phyloP scores from a whole-genome alignment of 176 grass and related monocot genomes.

The Avena eriantha region DNA sequence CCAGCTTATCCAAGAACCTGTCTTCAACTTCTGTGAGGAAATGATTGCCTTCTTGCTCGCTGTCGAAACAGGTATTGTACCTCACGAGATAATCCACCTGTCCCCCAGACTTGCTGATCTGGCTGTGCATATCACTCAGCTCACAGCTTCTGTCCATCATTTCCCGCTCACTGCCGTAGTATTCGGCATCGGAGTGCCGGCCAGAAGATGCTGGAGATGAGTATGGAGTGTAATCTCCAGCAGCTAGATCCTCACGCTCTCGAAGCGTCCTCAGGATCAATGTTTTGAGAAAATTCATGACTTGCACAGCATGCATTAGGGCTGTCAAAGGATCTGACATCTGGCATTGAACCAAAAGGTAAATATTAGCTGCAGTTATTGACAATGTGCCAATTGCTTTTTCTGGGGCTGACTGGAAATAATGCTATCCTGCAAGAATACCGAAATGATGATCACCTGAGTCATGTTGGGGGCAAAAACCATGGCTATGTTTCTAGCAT shows the following conservation, averaged over 20 bases:
- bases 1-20: constrained; percentile 65
- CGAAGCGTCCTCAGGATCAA: constrained; percentile 81
- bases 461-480: constrained; percentile 98
- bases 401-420: background rate
- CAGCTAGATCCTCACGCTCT: constrained; percentile 69
- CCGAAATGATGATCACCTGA: constrained; percentile 55
- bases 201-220: constrained; percentile 65
- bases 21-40: constrained; percentile 58
- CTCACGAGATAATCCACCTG: constrained; percentile 53
- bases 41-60: constrained; percentile 53
- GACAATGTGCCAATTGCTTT: background rate
- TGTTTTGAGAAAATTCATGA: constrained; percentile 96
- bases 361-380: constrained; percentile 10
- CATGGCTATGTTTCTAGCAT: constrained; percentile 95
- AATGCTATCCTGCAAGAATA: constrained; percentile 12
- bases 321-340: constrained; percentile 99
- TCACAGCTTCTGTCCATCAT: constrained; percentile 64
- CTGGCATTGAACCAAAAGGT: constrained; percentile 54
- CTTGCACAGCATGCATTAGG: constrained; percentile 97
- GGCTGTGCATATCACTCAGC: constrained; percentile 55
- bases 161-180: constrained; percentile 44
- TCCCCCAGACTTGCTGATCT: constrained; percentile 51
- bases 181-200: constrained; percentile 30
- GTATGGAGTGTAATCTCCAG: constrained; percentile 62
- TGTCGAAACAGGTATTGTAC: constrained; percentile 65